Conservation (phyloP, 192 early-diverging fungal genomes). For the Neocallimastix lanati region DNA sequence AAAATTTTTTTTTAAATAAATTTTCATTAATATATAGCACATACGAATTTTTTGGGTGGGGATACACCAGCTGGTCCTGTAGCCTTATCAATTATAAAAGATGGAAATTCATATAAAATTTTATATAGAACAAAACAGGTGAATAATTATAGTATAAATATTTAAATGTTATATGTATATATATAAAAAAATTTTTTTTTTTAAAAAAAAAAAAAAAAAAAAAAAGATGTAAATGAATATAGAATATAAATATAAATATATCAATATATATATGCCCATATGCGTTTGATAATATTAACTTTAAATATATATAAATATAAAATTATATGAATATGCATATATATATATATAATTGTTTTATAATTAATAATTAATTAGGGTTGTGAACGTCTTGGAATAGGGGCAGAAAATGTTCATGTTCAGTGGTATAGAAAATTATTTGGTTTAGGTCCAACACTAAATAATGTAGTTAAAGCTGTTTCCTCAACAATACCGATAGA, state of each 20-base stretch:
- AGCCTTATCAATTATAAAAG: constrained; percentile 26
- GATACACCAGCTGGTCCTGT: constrained; percentile 24
- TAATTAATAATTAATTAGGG: no score
- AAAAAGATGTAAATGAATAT: no score
- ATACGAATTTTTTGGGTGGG: constrained; percentile 22
- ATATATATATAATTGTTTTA: no score
- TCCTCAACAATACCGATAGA: constrained; percentile 24
- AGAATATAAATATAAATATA: no score
- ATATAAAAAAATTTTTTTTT: background rate
- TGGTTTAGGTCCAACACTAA: constrained; percentile 21
- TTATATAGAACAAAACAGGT: constrained; percentile 19
- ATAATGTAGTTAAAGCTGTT: constrained; percentile 27
- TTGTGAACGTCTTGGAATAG: constrained; percentile 29
- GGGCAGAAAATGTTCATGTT: constrained; percentile 12
- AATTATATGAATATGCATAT: no score
- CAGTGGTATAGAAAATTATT: constrained; percentile 22
- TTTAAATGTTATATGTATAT: no score
- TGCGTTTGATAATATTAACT: no score
- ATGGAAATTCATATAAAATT: constrained; percentile 28
- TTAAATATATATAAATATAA: background rate
- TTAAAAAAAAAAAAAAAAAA: background rate
- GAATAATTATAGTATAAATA: no score
- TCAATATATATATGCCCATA: no score
- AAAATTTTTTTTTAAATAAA: background rate
- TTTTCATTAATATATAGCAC: constrained; percentile 6